Evolutionary conservation across 2,329 filamentous ascomycete genomes (phyloP).

Genomic region (Ramularia endophylla): DNA sequence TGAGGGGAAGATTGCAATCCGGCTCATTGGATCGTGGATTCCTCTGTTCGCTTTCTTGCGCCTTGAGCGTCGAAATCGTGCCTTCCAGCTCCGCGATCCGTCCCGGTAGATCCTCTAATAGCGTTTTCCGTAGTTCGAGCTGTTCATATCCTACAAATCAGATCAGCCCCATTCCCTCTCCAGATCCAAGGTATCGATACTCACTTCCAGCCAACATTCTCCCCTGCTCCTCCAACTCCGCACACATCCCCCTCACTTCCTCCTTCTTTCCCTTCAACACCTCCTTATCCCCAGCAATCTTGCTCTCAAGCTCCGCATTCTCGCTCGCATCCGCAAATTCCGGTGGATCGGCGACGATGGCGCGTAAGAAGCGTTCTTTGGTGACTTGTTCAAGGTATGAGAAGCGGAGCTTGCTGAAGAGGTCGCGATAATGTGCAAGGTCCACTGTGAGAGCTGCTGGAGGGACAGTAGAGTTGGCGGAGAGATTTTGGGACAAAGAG

Average conservation of each 20-base stretch:
- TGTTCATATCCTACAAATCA: conserved; percentile 52
- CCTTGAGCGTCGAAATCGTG: conserved; percentile 43
- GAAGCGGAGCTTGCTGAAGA: conserved; percentile 94
- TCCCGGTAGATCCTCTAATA: conserved; percentile 46
- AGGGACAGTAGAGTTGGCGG: conserved; percentile 63
- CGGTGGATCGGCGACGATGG: conserved; percentile 85
- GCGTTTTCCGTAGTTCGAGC: conserved; percentile 47
- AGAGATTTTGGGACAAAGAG: conserved; percentile 37
- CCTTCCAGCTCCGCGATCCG: conserved; percentile 48
- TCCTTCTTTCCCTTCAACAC: conserved; percentile 73
- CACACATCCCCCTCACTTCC: conserved; percentile 67
- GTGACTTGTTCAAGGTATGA: conserved; percentile 98
- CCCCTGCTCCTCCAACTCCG: conserved; percentile 62
- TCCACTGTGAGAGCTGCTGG: conserved; percentile 77
- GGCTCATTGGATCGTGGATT: conserved; percentile 24
- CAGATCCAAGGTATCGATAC: conserved; percentile 15
- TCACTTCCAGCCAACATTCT: conserved; percentile 50
- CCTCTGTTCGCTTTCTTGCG: conserved; percentile 29
- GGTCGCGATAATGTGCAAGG: conserved; percentile 83
- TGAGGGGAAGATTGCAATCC: conserved; percentile 39
- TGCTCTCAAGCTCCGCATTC: conserved; percentile 70
- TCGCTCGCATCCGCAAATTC: conserved; percentile 76
- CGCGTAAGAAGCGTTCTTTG: conserved; percentile 94
- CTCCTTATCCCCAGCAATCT: conserved; percentile 64
- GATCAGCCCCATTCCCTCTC: background rate